Conservation (phyloP, 1,284 basidiomycete species). For the Trichosporon sp. region DNA sequence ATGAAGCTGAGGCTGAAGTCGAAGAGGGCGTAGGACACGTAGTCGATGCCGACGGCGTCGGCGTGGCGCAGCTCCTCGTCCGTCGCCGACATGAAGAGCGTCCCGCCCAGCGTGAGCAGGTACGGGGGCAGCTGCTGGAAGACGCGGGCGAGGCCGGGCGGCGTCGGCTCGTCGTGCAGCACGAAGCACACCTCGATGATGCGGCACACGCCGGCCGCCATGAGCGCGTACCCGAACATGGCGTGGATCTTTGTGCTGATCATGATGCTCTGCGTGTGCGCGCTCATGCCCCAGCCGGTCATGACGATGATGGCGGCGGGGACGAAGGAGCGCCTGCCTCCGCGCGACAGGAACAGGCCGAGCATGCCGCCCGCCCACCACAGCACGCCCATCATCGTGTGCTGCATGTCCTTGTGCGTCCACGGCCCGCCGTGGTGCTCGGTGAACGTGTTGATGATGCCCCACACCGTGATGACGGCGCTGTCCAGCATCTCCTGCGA, state of each 20-base stretch:
- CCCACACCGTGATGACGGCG: conserved; percentile 80
- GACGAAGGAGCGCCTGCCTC: conserved; percentile 77
- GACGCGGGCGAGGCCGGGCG: conserved; percentile 51
- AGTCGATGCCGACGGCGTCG: conserved; percentile 70
- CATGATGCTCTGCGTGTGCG: conserved; percentile 78
- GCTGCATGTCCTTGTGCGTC: conserved; percentile 89
- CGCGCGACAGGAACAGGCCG: conserved; percentile 78
- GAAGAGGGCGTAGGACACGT: conserved; percentile 64
- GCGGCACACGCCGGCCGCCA: conserved; percentile 75
- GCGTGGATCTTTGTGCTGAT: conserved; percentile 81
- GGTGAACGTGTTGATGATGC: conserved; percentile 84
- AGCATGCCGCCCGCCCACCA: conserved; percentile 88
- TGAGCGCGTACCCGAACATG: conserved; percentile 78
- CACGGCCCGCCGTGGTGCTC: conserved; percentile 75
- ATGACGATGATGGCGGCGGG: conserved; percentile 79
- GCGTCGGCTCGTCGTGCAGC: conserved; percentile 49
- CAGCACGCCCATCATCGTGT: conserved; percentile 69
- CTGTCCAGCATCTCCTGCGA: conserved; percentile 87
- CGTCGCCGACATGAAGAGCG: conserved; percentile 81
- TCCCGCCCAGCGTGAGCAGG: conserved; percentile 61
- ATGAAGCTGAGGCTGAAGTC: conserved; percentile 70
- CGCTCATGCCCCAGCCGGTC: conserved; percentile 93
- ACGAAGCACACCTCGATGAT: conserved; percentile 83
- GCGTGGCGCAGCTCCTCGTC: conserved; percentile 77
- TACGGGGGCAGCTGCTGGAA: conserved; percentile 84